Evolutionary conservation across 345 rosid species (phyloP).

Genomic region (Citrus hindsii): DNA sequence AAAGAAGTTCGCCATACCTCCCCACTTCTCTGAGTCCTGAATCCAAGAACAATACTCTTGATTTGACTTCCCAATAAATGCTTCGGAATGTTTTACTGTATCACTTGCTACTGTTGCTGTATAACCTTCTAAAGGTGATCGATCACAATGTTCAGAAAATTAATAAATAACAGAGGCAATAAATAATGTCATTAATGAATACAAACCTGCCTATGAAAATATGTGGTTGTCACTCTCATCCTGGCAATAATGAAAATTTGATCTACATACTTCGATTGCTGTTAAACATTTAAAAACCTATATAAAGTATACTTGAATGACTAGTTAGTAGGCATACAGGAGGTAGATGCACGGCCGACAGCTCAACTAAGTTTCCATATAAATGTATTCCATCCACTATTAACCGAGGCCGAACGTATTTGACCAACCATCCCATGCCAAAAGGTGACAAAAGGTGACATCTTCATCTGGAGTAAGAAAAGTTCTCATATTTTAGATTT

Average conservation of each 20-base stretch:
- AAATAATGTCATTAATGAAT: not conserved
- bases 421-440: not conserved
- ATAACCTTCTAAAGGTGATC: slow-evolving; percentile 53
- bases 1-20: slow-evolving; percentile 45
- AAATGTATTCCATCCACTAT: not conserved
- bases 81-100: slow-evolving; percentile 70
- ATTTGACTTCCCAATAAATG: slow-evolving; percentile 79
- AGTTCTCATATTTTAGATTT: not conserved
- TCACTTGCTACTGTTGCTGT: slow-evolving; percentile 77
- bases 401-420: not conserved
- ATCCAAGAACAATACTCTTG: slow-evolving; percentile 87
- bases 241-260: not conserved
- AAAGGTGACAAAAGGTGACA: not conserved
- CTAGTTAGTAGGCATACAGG: not conserved
- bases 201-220: not conserved
- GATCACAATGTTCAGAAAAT: slow-evolving; percentile 3
- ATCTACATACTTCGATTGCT: not conserved
- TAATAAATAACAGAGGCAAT: slow-evolving; percentile 1
- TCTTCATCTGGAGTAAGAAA: not conserved
- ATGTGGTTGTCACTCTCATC: not conserved
- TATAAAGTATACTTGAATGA: not conserved
- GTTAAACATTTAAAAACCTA: too few relatives aligned
- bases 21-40: slow-evolving; percentile 89
- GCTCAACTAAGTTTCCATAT: not conserved
- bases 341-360: not conserved